Conservation (phyloP, 2,329 filamentous ascomycete species). For the Phoma sp. region DNA sequence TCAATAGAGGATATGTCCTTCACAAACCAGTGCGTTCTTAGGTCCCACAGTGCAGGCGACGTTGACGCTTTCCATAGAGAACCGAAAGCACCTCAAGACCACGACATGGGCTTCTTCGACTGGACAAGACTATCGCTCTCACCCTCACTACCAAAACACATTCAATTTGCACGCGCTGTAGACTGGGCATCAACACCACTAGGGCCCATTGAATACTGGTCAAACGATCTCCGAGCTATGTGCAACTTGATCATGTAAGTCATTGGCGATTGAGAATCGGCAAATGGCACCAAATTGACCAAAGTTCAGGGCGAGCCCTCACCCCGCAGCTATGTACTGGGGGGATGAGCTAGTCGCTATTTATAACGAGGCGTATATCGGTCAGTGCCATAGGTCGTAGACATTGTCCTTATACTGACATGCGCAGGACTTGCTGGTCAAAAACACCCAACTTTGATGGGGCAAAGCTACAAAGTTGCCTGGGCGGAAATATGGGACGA, state of each 20-base stretch:
- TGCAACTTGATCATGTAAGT: constrained; percentile 77
- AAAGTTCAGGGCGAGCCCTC: constrained; percentile 45
- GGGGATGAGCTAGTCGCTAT: constrained; percentile 72
- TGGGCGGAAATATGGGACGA: constrained; percentile 80
- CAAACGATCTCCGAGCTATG: constrained; percentile 75
- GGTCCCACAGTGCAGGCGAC: constrained; percentile 49
- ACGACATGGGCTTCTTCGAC: constrained; percentile 70
- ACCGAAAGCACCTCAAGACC: constrained; percentile 26
- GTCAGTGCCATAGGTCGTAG: constrained; percentile 20
- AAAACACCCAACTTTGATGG: constrained; percentile 81
- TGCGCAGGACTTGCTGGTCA: constrained; percentile 68
- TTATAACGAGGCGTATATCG: constrained; percentile 74
- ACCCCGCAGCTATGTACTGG: constrained; percentile 80
- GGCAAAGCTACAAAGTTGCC: constrained; percentile 70
- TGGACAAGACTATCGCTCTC: constrained; percentile 77
- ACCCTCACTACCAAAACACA: constrained; percentile 71
- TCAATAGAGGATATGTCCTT: constrained; percentile 39
- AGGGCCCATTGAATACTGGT: constrained; percentile 79
- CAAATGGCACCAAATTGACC: constrained; percentile 6
- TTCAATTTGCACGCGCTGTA: constrained; percentile 73
- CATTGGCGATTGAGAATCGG: not conserved
- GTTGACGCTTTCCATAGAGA: constrained; percentile 50
- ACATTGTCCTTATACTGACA: constrained; percentile 1
- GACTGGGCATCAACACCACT: constrained; percentile 78
- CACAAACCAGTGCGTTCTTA: constrained; percentile 52